Conservation (phyloP, 139 green algal species). For the Coelastrella sp. region DNA sequence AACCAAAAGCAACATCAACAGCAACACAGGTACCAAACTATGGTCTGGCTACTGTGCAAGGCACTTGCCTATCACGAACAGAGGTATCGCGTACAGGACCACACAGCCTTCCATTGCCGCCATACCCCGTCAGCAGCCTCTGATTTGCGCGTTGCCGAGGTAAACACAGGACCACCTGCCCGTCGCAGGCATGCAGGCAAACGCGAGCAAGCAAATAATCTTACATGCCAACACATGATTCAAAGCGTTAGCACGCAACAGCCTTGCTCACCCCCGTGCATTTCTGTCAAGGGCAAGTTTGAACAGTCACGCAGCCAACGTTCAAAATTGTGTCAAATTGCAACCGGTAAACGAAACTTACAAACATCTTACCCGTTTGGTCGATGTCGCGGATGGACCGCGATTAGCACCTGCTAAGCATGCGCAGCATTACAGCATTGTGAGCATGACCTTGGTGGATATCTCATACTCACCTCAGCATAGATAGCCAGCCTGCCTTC, state of each 20-base stretch:
- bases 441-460: neutral
- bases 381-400: neutral
- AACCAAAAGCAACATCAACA: too few species aligned
- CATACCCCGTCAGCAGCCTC: neutral
- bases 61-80: too few species aligned
- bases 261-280: neutral
- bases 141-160: neutral
- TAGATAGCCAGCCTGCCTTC: neutral
- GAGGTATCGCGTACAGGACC: too few species aligned
- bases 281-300: neutral
- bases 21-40: too few species aligned
- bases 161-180: neutral
- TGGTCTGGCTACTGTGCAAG: too few species aligned
- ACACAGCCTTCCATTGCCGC: too few species aligned
- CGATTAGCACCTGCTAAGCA: neutral
- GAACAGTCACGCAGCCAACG: too few species aligned
- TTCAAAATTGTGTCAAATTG: too few species aligned
- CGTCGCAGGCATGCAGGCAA: neutral
- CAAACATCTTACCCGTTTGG: neutral
- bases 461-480: neutral
- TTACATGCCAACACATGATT: neutral
- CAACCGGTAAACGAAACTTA: neutral
- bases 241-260: neutral
- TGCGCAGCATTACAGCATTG: neutral
- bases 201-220: neutral